Evolutionary conservation across 2,329 filamentous ascomycete genomes (phyloP).

Genomic region (Ascochyta clinopodiicola): DNA sequence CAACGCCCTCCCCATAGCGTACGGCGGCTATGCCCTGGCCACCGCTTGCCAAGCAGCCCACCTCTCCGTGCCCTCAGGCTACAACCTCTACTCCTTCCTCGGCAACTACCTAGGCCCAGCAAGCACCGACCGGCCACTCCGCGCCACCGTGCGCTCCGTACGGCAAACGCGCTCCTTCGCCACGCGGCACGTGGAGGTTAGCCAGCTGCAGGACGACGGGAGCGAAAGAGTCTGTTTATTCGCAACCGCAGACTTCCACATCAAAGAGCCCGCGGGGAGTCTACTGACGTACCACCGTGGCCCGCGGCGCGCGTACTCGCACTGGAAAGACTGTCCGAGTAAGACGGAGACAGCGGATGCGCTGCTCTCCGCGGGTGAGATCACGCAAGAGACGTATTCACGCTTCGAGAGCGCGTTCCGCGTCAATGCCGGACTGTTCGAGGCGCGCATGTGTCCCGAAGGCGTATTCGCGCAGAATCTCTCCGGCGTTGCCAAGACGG

Average conservation of each 20-base stretch:
- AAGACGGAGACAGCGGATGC: neutral
- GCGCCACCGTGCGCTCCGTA: slow-evolving; percentile 46
- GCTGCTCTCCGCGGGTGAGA: slow-evolving; percentile 19
- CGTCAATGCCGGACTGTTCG: slow-evolving; percentile 40
- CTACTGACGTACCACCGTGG: slow-evolving; percentile 50
- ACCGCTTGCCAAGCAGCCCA: slow-evolving; percentile 53
- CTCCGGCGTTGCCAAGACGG: slow-evolving; percentile 47
- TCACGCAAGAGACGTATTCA: slow-evolving; percentile 24
- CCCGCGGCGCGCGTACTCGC: slow-evolving; percentile 43
- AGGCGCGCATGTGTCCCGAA: slow-evolving; percentile 48
- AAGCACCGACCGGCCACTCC: slow-evolving; percentile 49
- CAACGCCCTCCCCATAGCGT: slow-evolving; percentile 50
- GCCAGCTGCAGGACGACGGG: slow-evolving; percentile 50
- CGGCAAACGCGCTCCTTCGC: slow-evolving; percentile 58
- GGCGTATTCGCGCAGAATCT: slow-evolving; percentile 56
- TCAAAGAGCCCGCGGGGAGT: slow-evolving; percentile 40
- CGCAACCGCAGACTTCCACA: slow-evolving; percentile 57
- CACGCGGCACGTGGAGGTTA: slow-evolving; percentile 56
- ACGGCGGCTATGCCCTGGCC: slow-evolving; percentile 55
- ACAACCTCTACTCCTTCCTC: slow-evolving; percentile 55
- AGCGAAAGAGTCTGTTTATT: slow-evolving; percentile 51
- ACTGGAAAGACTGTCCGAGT: slow-evolving; percentile 21
- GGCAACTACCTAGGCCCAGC: slow-evolving; percentile 59
- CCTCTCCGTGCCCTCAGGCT: slow-evolving; percentile 45
- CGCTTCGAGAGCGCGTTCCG: slow-evolving; percentile 40